These are phyloP conservation scores for Candida coquimbonensis DNA, from an alignment of 805 yeast genomes.

Conservation along the genomic window DNA sequence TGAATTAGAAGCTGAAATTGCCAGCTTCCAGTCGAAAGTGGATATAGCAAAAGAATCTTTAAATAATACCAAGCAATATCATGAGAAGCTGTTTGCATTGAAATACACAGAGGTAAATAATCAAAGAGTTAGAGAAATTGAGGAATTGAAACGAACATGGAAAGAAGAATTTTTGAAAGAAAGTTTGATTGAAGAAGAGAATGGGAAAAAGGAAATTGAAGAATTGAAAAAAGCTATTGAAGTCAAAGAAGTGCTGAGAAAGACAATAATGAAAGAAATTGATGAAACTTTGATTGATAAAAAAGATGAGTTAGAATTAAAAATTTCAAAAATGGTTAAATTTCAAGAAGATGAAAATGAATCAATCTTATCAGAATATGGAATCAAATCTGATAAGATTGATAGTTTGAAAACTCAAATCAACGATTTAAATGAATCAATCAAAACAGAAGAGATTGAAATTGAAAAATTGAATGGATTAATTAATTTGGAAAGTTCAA, in stretches of 20 bases:
- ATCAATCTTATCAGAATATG: slow-evolving; percentile 6
- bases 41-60: too few relatives aligned
- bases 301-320: background rate
- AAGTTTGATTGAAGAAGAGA: slow-evolving; percentile 1
- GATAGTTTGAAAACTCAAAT: slow-evolving; percentile 8
- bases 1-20: too few relatives aligned
- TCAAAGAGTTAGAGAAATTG: slow-evolving; percentile 17
- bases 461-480: background rate
- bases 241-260: background rate
- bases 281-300: background rate
- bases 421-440: slow-evolving; percentile 13
- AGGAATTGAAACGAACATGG: slow-evolving; percentile 24
- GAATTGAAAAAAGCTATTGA: background rate
- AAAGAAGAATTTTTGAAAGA: slow-evolving; percentile 26
- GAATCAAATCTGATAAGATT: slow-evolving; percentile 9
- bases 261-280: background rate
- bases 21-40: too few relatives aligned
- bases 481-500: background rate
- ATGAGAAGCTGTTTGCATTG: slow-evolving; percentile 12
- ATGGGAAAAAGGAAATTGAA: background rate
- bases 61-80: slow-evolving; percentile 1
- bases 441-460: slow-evolving; percentile 8
- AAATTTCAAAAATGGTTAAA: background rate
- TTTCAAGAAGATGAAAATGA: slow-evolving; percentile 12
- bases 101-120: slow-evolving; percentile 26